Percentiles rank a stretch among this genome's conserved stretches.
Evolutionary conservation across 805 yeast genomes (phyloP).

Genomic region (Starmera pachycereana): DNA sequence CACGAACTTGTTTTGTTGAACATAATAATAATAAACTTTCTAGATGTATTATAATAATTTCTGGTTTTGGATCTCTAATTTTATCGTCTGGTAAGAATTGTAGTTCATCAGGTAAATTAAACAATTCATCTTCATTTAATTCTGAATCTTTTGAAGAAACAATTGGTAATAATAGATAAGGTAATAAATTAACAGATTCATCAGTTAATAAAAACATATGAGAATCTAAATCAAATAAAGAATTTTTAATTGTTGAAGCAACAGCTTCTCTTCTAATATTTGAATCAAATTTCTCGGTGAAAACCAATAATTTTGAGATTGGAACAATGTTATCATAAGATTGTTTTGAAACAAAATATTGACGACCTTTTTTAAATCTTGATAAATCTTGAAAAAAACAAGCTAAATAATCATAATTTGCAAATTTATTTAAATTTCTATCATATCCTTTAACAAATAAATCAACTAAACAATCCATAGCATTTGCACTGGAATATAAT

Average conservation of each 20-base stretch:
- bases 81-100: constrained; percentile 72
- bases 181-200: constrained; percentile 60
- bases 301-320: constrained; percentile 67
- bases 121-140: constrained; percentile 75
- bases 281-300: constrained; percentile 72
- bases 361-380: constrained; percentile 62
- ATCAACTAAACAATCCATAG: constrained; percentile 77
- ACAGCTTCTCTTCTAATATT: constrained; percentile 84
- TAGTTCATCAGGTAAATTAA: constrained; percentile 80
- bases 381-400: constrained; percentile 88
- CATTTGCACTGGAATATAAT: constrained; percentile 45
- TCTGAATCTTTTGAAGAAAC: constrained; percentile 63
- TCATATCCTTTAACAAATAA: constrained; percentile 81
- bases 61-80: constrained; percentile 59
- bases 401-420: constrained; percentile 73
- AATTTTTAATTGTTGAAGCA: constrained; percentile 85
- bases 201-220: constrained; percentile 55
- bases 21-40: constrained; percentile 75
- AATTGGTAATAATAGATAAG: constrained; percentile 73
- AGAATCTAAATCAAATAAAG: constrained; percentile 66
- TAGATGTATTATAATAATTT: constrained; percentile 59
- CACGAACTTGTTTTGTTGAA: constrained; percentile 67
- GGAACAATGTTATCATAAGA: constrained; percentile 71
- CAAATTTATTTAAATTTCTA: constrained; percentile 57
- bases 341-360: constrained; percentile 65